These are phyloP conservation scores for Periconia sp. DNA, from an alignment of 2,329 filamentous ascomycete species.

Conservation along the genomic window DNA sequence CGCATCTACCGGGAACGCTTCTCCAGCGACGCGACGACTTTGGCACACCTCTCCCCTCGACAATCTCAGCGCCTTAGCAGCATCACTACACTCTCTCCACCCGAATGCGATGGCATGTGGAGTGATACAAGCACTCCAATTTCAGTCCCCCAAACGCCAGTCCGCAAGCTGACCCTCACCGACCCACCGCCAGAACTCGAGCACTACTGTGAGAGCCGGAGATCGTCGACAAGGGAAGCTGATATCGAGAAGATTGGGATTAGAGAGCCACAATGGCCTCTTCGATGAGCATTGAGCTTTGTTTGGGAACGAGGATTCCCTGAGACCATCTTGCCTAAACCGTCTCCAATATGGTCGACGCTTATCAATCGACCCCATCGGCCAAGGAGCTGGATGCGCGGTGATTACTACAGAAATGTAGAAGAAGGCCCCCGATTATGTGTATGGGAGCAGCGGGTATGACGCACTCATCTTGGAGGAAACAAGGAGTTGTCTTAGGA, in stretches of 20 bases:
- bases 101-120: conserved; percentile 7
- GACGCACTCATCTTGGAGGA: too few species aligned
- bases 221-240: neutral
- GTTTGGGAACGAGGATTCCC: neutral
- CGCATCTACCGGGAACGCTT: conserved; percentile 4
- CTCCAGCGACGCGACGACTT: conserved; percentile 11
- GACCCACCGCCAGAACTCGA: conserved; percentile 19
- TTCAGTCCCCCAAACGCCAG: conserved; percentile 3
- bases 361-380: too few species aligned
- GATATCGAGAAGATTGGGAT: neutral
- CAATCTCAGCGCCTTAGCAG: neutral
- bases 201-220: conserved; percentile 5
- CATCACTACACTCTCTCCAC: neutral
- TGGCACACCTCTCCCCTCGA: conserved; percentile 2
- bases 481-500: too few species aligned
- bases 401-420: too few species aligned
- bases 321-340: too few species aligned
- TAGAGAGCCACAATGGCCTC: too few species aligned
- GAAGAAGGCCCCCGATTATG: too few species aligned
- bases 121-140: neutral
- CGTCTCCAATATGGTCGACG: too few species aligned
- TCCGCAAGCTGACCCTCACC: conserved; percentile 6
- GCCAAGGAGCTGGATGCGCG: too few species aligned
- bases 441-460: too few species aligned
- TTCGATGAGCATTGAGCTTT: too few species aligned